Evolutionary conservation across 495 filamentous ascomycete genomes (phyloP), one percentile per base, ranked within the genome.

Genomic region (Thermothielavioides terrestris): DNA sequence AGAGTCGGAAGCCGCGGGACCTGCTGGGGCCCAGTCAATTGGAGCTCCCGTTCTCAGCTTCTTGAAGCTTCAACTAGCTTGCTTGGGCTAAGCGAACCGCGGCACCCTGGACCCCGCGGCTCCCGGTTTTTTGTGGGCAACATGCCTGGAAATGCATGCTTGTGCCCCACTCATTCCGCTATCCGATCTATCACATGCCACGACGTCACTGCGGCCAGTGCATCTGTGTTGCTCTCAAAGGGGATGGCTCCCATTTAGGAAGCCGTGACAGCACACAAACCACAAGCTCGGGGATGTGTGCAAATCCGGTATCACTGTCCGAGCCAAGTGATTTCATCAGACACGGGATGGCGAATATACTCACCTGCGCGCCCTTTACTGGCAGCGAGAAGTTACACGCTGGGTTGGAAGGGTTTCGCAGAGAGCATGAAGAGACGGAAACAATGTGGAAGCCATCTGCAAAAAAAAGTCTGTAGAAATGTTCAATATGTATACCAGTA

Each of bases 181-280:
- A 52, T 52, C 52, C 50, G 38, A 53, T 36, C 53, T 50, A 52
- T 59, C 57, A 59, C 57, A 59, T 59, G 53, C 50, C 30, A 5
- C 9, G 22, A 28, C 28, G 1, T 11, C 11, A 30, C 25, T 39
- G 1, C 7, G 34, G 34, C 44, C 35, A 48, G 40, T 39, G 35
- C 46, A 31, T 6, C 36, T 32, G 27, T 41, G 46, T 49, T 36
- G 23, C 35, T 2, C 26, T 25, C 42, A 11, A 9, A 31, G 35
- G 17, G 4, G 8, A 39, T 21, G 9, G 7, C 6, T 2, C 23
- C n/a, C 10, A 17, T 26, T 23, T 8, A 20, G 18, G 11, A 20
- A n/a, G 12, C 25, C 45, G 15, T 30, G 26, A 25, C 12, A 11
- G 35, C 20, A 36, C 12, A 15, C 28, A 34, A 3, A 3, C 3